phyloP scores from a whole-genome alignment of 2,329 filamentous ascomycete genomes.

The Cercospora citrullina region DNA sequence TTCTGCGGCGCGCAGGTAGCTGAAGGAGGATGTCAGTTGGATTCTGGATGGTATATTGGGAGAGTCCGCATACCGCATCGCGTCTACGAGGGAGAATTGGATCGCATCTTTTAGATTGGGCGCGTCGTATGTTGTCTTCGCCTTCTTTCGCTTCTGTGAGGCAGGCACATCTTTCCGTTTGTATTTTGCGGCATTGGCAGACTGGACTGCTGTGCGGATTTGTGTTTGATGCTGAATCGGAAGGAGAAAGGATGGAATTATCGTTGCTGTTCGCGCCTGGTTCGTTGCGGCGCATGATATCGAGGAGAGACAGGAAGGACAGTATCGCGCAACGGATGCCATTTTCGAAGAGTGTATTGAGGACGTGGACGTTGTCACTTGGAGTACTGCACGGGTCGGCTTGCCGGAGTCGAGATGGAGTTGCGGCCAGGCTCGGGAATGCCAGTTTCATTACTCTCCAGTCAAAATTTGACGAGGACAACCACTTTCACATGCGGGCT shows the following conservation, averaged over 20 bases:
- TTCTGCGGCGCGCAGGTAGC: conserved; percentile 88
- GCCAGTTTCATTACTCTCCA: background rate
- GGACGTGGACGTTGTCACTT: background rate
- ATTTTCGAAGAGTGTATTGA: conserved; percentile 16
- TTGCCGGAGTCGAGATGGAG: conserved; percentile 7
- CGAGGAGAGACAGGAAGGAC: conserved; percentile 33
- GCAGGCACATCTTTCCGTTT: conserved; percentile 47
- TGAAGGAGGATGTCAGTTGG: conserved; percentile 43
- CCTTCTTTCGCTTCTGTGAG: conserved; percentile 64
- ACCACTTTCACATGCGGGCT: conserved; percentile 4
- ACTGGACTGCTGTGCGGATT: conserved; percentile 43
- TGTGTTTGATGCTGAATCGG: conserved; percentile 38
- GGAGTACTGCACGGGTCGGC: background rate
- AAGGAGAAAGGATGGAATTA: conserved; percentile 27
- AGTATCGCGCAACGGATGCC: conserved; percentile 29
- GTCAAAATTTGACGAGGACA: background rate
- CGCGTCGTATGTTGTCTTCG: conserved; percentile 64
- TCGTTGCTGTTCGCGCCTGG: conserved; percentile 19
- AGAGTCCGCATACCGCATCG: conserved; percentile 70
- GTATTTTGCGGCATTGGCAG: conserved; percentile 44
- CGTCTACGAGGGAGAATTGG: conserved; percentile 83
- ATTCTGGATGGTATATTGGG: no score
- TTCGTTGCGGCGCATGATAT: conserved; percentile 19
- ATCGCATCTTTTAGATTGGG: conserved; percentile 64
- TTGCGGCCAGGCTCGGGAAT: conserved; percentile 19